Evolutionary conservation across 2,329 filamentous ascomycete genomes (phyloP), one percentile per base, ranked within the genome.

Genomic region (Claviceps humidiphila): DNA sequence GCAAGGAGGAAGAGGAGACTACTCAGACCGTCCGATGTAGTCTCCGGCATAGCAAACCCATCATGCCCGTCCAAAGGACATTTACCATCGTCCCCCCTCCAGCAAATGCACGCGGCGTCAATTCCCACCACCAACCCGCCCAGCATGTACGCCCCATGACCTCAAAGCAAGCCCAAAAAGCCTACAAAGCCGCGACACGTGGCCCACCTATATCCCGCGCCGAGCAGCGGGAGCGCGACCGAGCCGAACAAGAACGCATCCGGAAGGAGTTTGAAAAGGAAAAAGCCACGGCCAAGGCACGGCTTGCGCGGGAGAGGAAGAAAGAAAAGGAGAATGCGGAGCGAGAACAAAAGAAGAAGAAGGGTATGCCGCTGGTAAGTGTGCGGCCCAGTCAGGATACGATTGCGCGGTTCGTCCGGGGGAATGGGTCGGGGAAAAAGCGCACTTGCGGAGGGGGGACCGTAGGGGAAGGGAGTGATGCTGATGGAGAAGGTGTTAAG

Each of bases 381-480:
- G 74, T 78, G 4, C 69, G 73, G 39, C 74, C 78, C 0, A 81
- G 78, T 38, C 80, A 82, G 60, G 74, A 74, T 43, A 78, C 74
- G 0, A 78, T 83, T 55, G 68, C 76, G 17, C 61, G 71, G 39
- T 82, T 82, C 53, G 64, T 78, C 7, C 64, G 67, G 39, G 65
- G 67, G 0, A 63, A 66, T n/a, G 63, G 62, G 1, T 57, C 58
- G 2, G 53, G 53, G 1, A 67, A 57, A 51, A 68, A 68, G 58
- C 63, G 63, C 41, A 30, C 14, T 5, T 34, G 16, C 42, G 44
- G 39, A 20, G 40, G 41, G 24, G 8, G 11, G 4, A 24, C 42
- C 14, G 4, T 34, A n/a, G 51, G 41, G n/a, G 42, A 50, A 4
- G 37, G 50, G n/a, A 43, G 47, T 16, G 22, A 9, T 11, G 16